Conservation (phyloP, 108 stramenopile genomes). For the Pelagomonas calceolata region DNA sequence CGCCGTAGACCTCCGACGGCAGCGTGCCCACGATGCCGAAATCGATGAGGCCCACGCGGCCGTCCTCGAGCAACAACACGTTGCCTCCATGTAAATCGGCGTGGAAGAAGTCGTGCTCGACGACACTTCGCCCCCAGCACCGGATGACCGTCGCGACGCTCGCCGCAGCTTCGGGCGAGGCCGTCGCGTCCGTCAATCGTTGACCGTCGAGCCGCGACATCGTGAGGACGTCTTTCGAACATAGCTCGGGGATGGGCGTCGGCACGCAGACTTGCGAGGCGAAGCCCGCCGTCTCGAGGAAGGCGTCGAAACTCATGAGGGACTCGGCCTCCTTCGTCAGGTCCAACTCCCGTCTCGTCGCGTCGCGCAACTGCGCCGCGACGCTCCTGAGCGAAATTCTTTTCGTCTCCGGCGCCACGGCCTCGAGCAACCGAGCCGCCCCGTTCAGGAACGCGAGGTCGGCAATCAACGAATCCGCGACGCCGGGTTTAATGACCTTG, state of each 20-base stretch:
- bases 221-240: constrained; percentile 20
- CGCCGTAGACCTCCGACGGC: constrained; percentile 18
- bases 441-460: background rate
- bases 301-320: constrained; percentile 16
- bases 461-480: background rate
- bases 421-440: background rate
- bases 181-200: constrained; percentile 29
- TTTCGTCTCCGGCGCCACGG: background rate
- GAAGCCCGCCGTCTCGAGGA: constrained; percentile 11
- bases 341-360: constrained; percentile 34
- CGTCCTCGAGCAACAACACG: constrained; percentile 22
- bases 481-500: background rate
- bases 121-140: constrained; percentile 30
- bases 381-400: background rate
- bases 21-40: constrained; percentile 38
- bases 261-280: background rate
- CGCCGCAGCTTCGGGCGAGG: constrained; percentile 21
- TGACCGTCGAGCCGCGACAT: constrained; percentile 34
- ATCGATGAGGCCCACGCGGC: constrained; percentile 38
- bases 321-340: constrained; percentile 25
- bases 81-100: constrained; percentile 39
- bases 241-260: background rate
- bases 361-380: constrained; percentile 12
- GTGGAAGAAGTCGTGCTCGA: constrained; percentile 29
- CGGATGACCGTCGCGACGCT: constrained; percentile 28